phyloP scores from a whole-genome alignment of 495 filamentous ascomycete species.

The Clavariopsis aquatica region DNA sequence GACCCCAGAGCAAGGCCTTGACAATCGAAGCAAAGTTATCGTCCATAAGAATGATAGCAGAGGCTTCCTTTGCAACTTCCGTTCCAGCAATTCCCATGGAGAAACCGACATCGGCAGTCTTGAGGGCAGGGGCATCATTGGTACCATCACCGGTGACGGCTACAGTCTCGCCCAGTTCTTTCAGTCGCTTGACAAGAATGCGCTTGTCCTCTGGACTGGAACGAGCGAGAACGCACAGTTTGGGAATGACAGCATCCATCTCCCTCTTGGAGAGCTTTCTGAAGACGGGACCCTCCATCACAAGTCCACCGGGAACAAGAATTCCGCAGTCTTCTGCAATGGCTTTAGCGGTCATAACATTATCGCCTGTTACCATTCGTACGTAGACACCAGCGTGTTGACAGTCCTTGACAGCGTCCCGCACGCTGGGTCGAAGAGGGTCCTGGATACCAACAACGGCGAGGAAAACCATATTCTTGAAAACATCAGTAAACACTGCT shows the following conservation, averaged over 20 bases:
- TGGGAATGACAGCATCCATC: constrained; percentile 70
- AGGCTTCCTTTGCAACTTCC: constrained; percentile 90
- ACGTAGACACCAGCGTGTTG: constrained; percentile 80
- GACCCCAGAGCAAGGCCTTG: constrained; percentile 84
- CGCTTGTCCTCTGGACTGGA: constrained; percentile 86
- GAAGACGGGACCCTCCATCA: constrained; percentile 83
- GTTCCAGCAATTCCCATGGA: constrained; percentile 91
- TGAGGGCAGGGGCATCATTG: constrained; percentile 86
- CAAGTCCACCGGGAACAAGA: constrained; percentile 68
- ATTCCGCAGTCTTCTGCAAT: constrained; percentile 86
- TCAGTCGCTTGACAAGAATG: constrained; percentile 74
- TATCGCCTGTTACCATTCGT: constrained; percentile 91
- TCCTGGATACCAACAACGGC: constrained; percentile 69
- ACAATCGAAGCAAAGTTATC: constrained; percentile 92
- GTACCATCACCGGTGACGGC: constrained; percentile 93
- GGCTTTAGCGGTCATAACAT: constrained; percentile 79
- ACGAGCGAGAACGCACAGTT: constrained; percentile 79
- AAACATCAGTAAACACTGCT: constrained; percentile 76
- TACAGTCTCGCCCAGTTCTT: constrained; percentile 84
- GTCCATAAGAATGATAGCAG: constrained; percentile 91
- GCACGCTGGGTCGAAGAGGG: constrained; percentile 66
- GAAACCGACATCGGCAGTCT: constrained; percentile 85
- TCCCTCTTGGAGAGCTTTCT: constrained; percentile 65
- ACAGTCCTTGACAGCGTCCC: constrained; percentile 72
- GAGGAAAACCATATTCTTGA: constrained; percentile 66